These are phyloP conservation scores for Centaurea solstitialis DNA, from an alignment of 129 eudicot genomes.

Conservation along the genomic window DNA sequence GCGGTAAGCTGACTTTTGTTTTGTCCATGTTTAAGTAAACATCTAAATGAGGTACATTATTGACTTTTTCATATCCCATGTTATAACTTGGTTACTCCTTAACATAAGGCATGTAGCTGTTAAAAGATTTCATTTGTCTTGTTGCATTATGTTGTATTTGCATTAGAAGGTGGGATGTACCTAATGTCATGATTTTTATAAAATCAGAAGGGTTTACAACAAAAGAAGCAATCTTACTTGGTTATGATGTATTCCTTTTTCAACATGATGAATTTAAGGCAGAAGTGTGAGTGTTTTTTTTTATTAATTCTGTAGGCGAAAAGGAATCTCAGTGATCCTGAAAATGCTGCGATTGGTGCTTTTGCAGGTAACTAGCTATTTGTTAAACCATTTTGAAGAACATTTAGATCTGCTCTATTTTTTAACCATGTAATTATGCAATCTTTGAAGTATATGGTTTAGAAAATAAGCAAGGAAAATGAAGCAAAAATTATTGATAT, in stretches of 20 bases:
- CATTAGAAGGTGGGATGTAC: background rate
- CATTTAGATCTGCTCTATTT: background rate
- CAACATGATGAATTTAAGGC: too few relatives aligned
- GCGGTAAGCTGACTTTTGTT: constrained; percentile 60
- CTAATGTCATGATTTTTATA: too few relatives aligned
- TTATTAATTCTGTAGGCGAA: constrained; percentile 52
- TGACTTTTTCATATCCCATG: background rate
- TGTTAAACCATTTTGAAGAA: background rate
- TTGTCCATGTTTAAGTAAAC: background rate
- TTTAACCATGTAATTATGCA: background rate
- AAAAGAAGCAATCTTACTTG: background rate
- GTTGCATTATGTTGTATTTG: background rate
- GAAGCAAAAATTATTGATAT: background rate
- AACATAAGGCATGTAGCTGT: background rate
- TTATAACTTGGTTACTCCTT: background rate
- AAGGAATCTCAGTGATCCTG: constrained; percentile 81
- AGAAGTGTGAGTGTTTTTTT: background rate
- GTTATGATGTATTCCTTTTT: background rate
- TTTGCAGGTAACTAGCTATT: constrained; percentile 67
- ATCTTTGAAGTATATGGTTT: background rate
- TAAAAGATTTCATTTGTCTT: background rate
- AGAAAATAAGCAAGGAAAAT: background rate
- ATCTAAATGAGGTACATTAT: background rate
- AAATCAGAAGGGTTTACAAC: background rate
- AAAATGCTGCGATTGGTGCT: constrained; percentile 89